Base-by-base conservation (phyloP, 2,329 filamentous ascomycete genomes). In the Ophiostoma himal-ulmi region DNA sequence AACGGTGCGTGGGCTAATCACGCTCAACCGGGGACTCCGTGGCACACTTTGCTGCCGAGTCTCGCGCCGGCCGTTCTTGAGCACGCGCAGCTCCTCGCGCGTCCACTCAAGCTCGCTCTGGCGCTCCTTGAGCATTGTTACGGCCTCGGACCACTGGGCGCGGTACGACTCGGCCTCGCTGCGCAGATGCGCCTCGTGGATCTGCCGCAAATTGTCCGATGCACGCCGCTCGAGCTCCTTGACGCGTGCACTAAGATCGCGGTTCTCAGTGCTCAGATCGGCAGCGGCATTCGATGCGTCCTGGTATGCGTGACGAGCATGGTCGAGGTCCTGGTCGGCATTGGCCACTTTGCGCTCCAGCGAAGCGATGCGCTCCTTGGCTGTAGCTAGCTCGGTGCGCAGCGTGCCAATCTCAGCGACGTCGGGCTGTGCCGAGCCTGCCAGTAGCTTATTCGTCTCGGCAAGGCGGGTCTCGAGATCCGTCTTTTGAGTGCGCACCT, bases 241-340 rank as follows among this genome's bases (percentile, higher is more conserved):
- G 20, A 83, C 78, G 36, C 79, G 77, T 11, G 75, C 76, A 69
- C 80, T 79, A 1, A 89, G 80, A 8, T 80, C 78, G 22, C 77
- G 77, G 73, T 84, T 85, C 74, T 86, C 83, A 1, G 78, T 75
- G 26, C 79, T 78, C 2, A 87, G 77, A 20, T 81, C 79, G 17
- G 79, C 79, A 2, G 82, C 83, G 1, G 80, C 77, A 41, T 82
- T 81, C 10, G 85, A 86, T 0, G 85, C 83, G 30, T 84, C 81
- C 74, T 90, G 88, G 74, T 91, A 91, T 11, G 83, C 80, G 4
- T 82, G 81, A 69, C 86, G 83, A 14, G 83, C 79, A 74, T 88
- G 91, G 1, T 88, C 85, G 36, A 83, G 79, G 4, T 88, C 85
- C 17, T 79, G 80, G 37, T 84, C 78, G 1, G 77, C 73, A 17